Evolutionary conservation across 257 asterid genomes (phyloP).

Genomic region (Solanum clarkiae): DNA sequence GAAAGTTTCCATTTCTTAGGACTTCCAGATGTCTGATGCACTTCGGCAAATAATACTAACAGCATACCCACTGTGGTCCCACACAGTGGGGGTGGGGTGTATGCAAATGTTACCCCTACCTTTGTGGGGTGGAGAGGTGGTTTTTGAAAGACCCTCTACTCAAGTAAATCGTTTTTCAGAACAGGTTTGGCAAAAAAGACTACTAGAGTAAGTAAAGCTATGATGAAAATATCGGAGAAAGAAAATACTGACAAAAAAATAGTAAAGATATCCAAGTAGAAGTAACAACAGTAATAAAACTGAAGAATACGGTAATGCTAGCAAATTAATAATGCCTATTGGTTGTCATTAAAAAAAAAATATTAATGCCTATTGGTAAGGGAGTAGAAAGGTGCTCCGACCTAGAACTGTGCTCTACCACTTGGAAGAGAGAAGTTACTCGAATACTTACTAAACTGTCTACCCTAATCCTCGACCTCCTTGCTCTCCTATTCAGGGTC

Average conservation of each 20-base stretch:
- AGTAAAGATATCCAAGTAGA: not conserved
- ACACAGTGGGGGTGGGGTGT: not conserved
- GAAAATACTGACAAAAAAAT: not conserved
- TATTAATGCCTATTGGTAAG: not conserved
- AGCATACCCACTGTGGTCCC: not conserved
- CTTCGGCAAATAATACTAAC: not conserved
- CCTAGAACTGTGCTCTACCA: not conserved
- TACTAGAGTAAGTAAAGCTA: not conserved
- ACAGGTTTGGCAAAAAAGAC: not conserved
- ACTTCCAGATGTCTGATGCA: not conserved
- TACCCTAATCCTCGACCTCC: not conserved
- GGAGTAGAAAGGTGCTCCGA: not conserved
- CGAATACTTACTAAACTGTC: not conserved
- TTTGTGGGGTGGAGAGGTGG: not conserved
- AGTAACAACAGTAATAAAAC: not conserved
- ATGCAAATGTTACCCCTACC: not conserved
- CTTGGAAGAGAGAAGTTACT: not conserved
- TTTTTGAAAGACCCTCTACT: not conserved
- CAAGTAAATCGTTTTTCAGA: not conserved
- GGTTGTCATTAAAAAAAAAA: too few species aligned
- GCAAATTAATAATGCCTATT: not conserved
- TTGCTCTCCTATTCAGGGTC: not conserved
- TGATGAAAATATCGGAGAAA: not conserved
- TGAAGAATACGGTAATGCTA: not conserved
- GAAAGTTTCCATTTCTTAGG: not conserved